Evolutionary conservation across 306 rosid genomes (phyloP), one percentile per base, ranked within the genome.

Genomic region (Ceratonia siliqua): DNA sequence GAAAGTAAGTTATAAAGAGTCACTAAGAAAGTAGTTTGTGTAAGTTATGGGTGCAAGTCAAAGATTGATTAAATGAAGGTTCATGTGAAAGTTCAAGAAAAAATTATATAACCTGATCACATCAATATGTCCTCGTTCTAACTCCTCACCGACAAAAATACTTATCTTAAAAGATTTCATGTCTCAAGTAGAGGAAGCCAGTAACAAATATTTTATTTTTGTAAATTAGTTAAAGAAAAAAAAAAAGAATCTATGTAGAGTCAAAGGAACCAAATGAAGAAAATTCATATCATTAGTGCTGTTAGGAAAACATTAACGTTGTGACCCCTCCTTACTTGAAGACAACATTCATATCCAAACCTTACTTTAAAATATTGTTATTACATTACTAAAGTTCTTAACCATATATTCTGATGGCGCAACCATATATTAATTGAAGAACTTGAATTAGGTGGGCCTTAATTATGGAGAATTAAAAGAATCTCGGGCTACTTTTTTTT

Each of bases 261-360:
- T 48, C 79, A 62, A 79, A 45, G 52, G 63, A 77, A 73, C 75
- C 68, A 78, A 35, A 54, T 75, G 36, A n/a, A 9, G 75, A 82
- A 56, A 81, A 76, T 80, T 54, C 74, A 80, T 73, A 82, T 80
- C 70, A 78, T 61, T 62, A 72, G 71, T 43, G 58, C 22, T 56
- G 80, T 79, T 81, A 41, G 65, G 81, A 57, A 41, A 71, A 72
- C 80, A 77, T 49, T 36, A 53, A 72, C 63, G 18, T 67, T 75
- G 59, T 84, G 74, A 72, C 52, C 38, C 58, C 49, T 52, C n/a
- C n/a, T n/a, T n/a, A 64, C 55, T 17, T 80, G 62, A 74, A 45
- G 75, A 82, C 84, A 76, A 82, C 6, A 48, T 61, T 76, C 25
- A 74, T 66, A 70, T 50, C 39, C 27, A 68, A 42, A 2, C 4